Evolutionary conservation across 73 alveolate genomes (phyloP).

Genomic region (Paramecium tetraurelia): DNA sequence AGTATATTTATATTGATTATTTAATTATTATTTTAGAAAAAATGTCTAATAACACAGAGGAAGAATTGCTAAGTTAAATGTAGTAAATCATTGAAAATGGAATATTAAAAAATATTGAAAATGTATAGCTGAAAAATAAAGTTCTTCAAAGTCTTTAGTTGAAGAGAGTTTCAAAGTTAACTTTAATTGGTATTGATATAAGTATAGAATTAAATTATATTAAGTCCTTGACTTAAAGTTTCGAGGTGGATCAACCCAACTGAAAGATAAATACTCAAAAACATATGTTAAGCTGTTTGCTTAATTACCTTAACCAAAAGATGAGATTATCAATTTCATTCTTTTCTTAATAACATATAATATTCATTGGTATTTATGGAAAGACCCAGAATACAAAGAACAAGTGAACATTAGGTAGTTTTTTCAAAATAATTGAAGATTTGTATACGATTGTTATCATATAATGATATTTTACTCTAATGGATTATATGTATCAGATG

Average conservation of each 20-base stretch:
- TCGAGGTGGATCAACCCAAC: not conserved
- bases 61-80: not conserved
- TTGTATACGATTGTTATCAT: constrained; percentile 62
- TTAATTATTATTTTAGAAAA: not conserved
- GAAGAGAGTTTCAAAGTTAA: constrained; percentile 19
- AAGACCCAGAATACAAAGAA: constrained; percentile 34
- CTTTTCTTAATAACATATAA: constrained; percentile 43
- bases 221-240: constrained; percentile 15
- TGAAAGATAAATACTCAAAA: constrained; percentile 25
- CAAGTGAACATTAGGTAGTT: constrained; percentile 33
- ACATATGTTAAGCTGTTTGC: constrained; percentile 56
- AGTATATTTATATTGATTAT: not conserved
- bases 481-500: constrained; percentile 61
- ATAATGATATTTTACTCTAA: constrained; percentile 46
- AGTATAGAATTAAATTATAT: not conserved
- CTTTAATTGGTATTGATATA: constrained; percentile 6
- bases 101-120: not conserved
- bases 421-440: constrained; percentile 19
- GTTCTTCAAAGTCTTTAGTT: not conserved
- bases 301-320: constrained; percentile 50
- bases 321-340: constrained; percentile 56
- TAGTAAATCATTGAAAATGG: not conserved
- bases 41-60: not conserved
- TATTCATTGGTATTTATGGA: constrained; percentile 52
- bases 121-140: not conserved